Percentiles rank a stretch among this genome's conserved stretches.
Conservation (phyloP, 2,329 filamentous ascomycete genomes). For the Capronia epimyces region DNA sequence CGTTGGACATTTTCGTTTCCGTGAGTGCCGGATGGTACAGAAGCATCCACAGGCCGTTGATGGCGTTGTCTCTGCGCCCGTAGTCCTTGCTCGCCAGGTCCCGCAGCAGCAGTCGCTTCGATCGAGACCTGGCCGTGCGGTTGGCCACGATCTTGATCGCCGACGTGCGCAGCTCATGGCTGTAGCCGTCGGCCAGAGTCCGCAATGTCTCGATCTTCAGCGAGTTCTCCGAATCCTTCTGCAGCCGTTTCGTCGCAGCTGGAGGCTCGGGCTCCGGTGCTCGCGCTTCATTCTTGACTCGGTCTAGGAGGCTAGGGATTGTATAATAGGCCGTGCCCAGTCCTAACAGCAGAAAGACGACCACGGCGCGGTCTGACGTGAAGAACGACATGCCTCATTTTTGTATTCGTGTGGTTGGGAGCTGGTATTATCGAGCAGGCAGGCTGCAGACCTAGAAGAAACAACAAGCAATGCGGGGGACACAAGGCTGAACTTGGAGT, state of each 20-base stretch:
- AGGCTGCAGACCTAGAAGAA: conserved; percentile 11
- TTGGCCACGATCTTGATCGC: conserved; percentile 45
- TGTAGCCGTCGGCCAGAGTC: conserved; percentile 64
- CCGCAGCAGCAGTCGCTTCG: conserved; percentile 38
- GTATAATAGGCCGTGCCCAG: conserved; percentile 14
- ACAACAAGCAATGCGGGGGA: neutral
- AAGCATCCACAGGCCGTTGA: conserved; percentile 42
- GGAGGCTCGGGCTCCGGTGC: conserved; percentile 16
- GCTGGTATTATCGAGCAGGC: neutral
- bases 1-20: conserved; percentile 7
- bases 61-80: conserved; percentile 36
- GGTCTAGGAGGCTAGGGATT: conserved; percentile 12
- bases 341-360: conserved; percentile 9
- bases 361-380: conserved; percentile 16
- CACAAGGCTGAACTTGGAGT: neutral
- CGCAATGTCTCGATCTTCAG: conserved; percentile 54
- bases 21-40: conserved; percentile 28
- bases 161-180: conserved; percentile 65
- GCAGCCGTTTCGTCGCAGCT: conserved; percentile 15
- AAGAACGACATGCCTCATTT: conserved; percentile 15
- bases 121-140: conserved; percentile 39
- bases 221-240: conserved; percentile 24
- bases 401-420: neutral
- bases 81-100: conserved; percentile 40
- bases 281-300: conserved; percentile 19